phyloP scores from a whole-genome alignment of 2,329 filamentous ascomycete species.

The Zasmidium angulare region DNA sequence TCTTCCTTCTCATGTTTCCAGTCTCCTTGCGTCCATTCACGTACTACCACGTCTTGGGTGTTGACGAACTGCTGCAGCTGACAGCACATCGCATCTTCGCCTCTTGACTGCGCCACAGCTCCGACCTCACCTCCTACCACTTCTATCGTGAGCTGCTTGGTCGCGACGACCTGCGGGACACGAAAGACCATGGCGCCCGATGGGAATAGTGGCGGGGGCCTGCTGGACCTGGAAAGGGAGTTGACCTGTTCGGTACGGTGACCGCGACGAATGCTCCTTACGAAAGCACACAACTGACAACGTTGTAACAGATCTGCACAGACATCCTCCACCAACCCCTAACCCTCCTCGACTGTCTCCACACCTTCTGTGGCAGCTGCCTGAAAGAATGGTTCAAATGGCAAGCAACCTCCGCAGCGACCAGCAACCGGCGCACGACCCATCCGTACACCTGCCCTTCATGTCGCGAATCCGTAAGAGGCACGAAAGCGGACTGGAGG shows the following conservation, averaged over 20 bases:
- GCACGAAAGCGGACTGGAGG: constrained; percentile 85
- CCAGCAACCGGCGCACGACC: constrained; percentile 33
- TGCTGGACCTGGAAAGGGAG: constrained; percentile 80
- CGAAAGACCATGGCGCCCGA: constrained; percentile 11
- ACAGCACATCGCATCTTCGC: constrained; percentile 6
- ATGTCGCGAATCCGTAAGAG: constrained; percentile 82
- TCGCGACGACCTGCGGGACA: background rate
- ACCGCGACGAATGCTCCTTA: background rate
- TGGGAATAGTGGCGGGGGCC: constrained; percentile 11
- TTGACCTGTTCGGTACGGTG: constrained; percentile 83
- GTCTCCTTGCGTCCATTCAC: background rate
- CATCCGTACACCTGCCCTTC: constrained; percentile 83
- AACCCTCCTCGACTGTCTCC: constrained; percentile 41
- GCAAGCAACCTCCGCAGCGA: constrained; percentile 63
- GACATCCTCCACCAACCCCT: constrained; percentile 57
- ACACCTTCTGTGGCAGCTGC: constrained; percentile 90
- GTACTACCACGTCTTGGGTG: background rate
- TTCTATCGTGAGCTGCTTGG: background rate
- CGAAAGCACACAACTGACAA: constrained; percentile 16
- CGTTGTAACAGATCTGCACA: constrained; percentile 82
- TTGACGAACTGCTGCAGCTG: constrained; percentile 11
- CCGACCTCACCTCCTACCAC: background rate
- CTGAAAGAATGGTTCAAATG: constrained; percentile 93
- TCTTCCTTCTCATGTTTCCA: background rate
- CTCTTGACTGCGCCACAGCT: background rate